phyloP scores from a whole-genome alignment of 2,329 filamentous ascomycete genomes.

The Zarea fungicola region DNA sequence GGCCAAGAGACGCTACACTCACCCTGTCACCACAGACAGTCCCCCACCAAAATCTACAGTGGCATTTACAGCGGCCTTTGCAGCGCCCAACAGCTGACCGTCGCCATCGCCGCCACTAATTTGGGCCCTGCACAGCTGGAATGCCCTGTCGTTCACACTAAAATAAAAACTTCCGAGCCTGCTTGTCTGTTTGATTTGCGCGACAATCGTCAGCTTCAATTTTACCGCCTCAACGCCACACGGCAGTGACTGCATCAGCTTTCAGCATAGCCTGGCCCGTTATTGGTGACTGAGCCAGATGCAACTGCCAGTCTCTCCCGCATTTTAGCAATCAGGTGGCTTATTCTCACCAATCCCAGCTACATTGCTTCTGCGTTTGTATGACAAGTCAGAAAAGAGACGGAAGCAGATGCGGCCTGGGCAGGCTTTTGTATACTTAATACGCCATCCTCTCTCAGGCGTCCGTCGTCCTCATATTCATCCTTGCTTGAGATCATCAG shows the following conservation, averaged over 20 bases:
- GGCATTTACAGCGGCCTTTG: too few relatives aligned
- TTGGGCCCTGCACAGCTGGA: too few relatives aligned
- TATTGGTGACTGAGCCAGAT: not conserved
- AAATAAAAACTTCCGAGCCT: too few relatives aligned
- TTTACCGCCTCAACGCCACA: not conserved
- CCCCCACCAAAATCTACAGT: too few relatives aligned
- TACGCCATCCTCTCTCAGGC: not conserved
- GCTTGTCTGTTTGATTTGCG: too few relatives aligned
- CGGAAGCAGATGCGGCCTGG: not conserved
- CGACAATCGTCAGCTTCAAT: too few relatives aligned
- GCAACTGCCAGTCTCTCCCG: too few relatives aligned
- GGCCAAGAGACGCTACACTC: too few relatives aligned
- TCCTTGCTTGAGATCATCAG: not conserved
- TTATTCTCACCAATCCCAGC: not conserved
- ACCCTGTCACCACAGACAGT: too few relatives aligned
- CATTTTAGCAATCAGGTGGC: conserved; percentile 6
- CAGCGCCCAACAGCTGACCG: too few relatives aligned
- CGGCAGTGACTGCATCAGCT: not conserved
- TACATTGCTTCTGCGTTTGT: not conserved
- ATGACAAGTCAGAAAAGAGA: not conserved
- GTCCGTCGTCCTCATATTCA: not conserved
- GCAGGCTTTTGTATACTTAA: not conserved
- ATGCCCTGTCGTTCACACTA: too few relatives aligned
- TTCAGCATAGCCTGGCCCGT: not conserved
- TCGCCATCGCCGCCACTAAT: too few relatives aligned